These are phyloP conservation scores for Tylopilus sp. DNA, from an alignment of 768 basidiomycete species.

Conservation along the genomic window DNA sequence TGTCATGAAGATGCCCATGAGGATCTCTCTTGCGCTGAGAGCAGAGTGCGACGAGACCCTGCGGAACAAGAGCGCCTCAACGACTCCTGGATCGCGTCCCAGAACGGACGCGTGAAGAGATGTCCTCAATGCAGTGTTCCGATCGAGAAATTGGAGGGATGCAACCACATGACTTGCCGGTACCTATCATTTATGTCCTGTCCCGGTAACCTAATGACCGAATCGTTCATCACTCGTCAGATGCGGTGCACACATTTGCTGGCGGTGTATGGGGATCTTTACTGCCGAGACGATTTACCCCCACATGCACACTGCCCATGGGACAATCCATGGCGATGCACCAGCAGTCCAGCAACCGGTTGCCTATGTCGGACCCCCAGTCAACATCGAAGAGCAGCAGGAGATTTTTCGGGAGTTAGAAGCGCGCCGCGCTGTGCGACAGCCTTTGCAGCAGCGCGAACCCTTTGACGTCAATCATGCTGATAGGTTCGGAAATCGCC, in stretches of 20 bases:
- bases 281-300: constrained; percentile 25
- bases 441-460: background rate
- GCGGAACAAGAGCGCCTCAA: constrained; percentile 52
- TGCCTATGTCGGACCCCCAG: constrained; percentile 9
- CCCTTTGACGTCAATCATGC: background rate
- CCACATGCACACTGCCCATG: constrained; percentile 38
- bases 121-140: constrained; percentile 67
- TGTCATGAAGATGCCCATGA: constrained; percentile 65
- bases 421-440: constrained; percentile 3
- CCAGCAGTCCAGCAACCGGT: constrained; percentile 2
- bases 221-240: constrained; percentile 22
- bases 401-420: constrained; percentile 15
- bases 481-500: background rate
- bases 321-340: constrained; percentile 23
- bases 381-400: constrained; percentile 22
- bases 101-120: constrained; percentile 56
- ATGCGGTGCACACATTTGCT: constrained; percentile 77
- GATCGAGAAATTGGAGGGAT: constrained; percentile 71
- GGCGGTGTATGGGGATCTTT: constrained; percentile 54
- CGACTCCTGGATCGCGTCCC: constrained; percentile 52
- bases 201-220: too few relatives aligned
- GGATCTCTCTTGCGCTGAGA: constrained; percentile 54
- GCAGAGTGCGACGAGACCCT: constrained; percentile 27
- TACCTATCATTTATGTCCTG: constrained; percentile 2
- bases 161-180: constrained; percentile 75